Percentiles rank a stretch among this genome's conserved stretches.
Evolutionary conservation across 345 rosid genomes (phyloP).

Genomic region (Mallotus nudiflorus): DNA sequence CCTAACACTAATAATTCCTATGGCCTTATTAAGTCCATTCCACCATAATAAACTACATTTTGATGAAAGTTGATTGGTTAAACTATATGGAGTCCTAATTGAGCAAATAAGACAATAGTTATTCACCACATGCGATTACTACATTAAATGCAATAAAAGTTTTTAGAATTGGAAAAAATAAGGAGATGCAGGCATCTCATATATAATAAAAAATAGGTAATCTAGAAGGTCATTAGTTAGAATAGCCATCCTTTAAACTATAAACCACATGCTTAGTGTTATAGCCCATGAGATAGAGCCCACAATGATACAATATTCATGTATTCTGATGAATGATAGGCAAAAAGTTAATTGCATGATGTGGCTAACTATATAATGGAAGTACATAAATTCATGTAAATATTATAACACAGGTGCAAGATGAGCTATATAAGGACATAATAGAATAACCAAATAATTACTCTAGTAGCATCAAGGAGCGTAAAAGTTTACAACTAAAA

Average conservation of each 20-base stretch:
- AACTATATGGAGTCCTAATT: neutral
- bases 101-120: neutral
- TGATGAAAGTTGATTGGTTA: neutral
- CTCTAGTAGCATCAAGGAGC: conserved; percentile 99
- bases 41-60: neutral
- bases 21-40: neutral
- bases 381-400: too few species aligned
- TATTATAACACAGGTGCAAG: neutral
- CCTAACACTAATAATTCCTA: neutral
- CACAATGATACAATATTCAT: neutral
- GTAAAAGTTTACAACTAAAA: conserved; percentile 86
- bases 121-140: neutral
- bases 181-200: neutral
- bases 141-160: neutral
- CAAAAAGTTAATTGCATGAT: neutral
- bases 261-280: neutral
- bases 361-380: too few species aligned
- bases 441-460: conserved; percentile 73
- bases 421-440: conserved; percentile 11
- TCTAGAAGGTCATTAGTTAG: too few species aligned
- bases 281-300: neutral
- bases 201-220: neutral
- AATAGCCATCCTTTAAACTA: neutral
- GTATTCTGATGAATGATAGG: neutral
- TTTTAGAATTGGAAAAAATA: neutral